Evolutionary conservation across 352 stramenopile species (phyloP).

Genomic region (Phytophthora europaea): DNA sequence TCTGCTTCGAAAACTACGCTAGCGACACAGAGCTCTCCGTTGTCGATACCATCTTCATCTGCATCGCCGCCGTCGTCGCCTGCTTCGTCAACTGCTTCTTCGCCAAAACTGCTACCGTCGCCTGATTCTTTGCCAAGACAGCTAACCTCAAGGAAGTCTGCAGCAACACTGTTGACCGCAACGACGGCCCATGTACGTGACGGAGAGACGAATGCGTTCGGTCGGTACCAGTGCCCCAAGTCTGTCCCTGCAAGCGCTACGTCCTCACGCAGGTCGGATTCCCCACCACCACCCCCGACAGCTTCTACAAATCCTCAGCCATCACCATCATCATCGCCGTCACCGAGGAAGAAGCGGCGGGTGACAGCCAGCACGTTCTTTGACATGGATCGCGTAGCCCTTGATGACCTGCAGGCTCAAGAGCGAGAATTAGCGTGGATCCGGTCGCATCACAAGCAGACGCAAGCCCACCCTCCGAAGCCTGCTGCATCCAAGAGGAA

Average conservation of each 20-base stretch:
- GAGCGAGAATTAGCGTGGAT: slow-evolving; percentile 54
- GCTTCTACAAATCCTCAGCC: slow-evolving; percentile 5
- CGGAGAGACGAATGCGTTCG: slow-evolving; percentile 17
- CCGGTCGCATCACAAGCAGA: slow-evolving; percentile 36
- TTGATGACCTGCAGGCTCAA: slow-evolving; percentile 50
- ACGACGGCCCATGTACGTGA: background rate
- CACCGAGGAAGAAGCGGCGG: slow-evolving; percentile 35
- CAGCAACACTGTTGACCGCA: background rate
- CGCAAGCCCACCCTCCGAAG: slow-evolving; percentile 15
- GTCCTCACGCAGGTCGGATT: background rate
- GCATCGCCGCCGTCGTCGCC: slow-evolving; percentile 22
- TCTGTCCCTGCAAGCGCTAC: slow-evolving; percentile 9
- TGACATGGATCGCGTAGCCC: slow-evolving; percentile 33
- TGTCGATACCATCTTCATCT: slow-evolving; percentile 4
- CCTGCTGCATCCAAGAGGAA: slow-evolving; percentile 16
- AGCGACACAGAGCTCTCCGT: background rate
- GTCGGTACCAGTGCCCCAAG: slow-evolving; percentile 27
- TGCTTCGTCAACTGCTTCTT: slow-evolving; percentile 20
- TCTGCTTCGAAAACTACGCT: background rate
- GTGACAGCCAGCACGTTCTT: slow-evolving; percentile 17
- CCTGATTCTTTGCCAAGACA: slow-evolving; percentile 15
- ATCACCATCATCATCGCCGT: slow-evolving; percentile 11
- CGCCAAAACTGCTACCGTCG: slow-evolving; percentile 21
- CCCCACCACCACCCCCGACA: background rate
- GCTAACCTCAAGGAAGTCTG: slow-evolving; percentile 11